Conservation (phyloP, 2,329 filamentous ascomycete genomes). For the Pseudocercospora pini-densiflorae region DNA sequence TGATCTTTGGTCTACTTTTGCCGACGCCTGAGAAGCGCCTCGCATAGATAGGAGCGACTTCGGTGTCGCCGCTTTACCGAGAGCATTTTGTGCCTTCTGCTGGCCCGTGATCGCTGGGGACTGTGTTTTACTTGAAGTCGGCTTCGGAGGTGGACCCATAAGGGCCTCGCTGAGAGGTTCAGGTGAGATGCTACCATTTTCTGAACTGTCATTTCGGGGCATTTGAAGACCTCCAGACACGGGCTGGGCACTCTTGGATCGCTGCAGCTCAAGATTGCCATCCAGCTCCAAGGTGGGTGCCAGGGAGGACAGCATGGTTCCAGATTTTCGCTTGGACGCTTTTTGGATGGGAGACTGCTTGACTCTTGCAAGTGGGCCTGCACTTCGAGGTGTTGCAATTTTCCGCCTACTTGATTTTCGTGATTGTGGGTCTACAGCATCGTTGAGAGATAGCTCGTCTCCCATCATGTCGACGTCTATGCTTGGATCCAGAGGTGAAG, state of each 20-base stretch:
- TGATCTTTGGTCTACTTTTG: background rate
- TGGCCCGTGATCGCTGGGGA: slow-evolving; percentile 71
- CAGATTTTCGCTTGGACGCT: slow-evolving; percentile 59
- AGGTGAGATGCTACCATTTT: slow-evolving; percentile 55
- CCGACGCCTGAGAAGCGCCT: slow-evolving; percentile 3
- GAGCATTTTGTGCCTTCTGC: slow-evolving; percentile 33
- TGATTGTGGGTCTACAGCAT: slow-evolving; percentile 45
- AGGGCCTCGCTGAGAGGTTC: slow-evolving; percentile 52
- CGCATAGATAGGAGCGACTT: slow-evolving; percentile 40
- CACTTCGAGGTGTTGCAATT: slow-evolving; percentile 52
- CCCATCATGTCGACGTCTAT: slow-evolving; percentile 50
- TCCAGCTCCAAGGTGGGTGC: slow-evolving; percentile 53
- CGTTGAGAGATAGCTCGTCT: slow-evolving; percentile 36
- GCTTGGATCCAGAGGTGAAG: slow-evolving; percentile 50
- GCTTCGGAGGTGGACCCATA: slow-evolving; percentile 66
- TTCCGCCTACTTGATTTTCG: slow-evolving; percentile 53
- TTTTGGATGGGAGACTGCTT: slow-evolving; percentile 76
- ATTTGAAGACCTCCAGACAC: slow-evolving; percentile 30
- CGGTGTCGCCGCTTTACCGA: slow-evolving; percentile 37
- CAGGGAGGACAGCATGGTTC: slow-evolving; percentile 45
- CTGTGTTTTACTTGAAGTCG: slow-evolving; percentile 61
- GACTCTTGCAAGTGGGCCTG: slow-evolving; percentile 54
- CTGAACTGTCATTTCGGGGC: slow-evolving; percentile 44
- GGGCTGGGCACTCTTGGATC: slow-evolving; percentile 32
- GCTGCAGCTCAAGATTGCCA: slow-evolving; percentile 46